phyloP scores from a whole-genome alignment of 345 rosid species.

The Hibiscus mutabilis region DNA sequence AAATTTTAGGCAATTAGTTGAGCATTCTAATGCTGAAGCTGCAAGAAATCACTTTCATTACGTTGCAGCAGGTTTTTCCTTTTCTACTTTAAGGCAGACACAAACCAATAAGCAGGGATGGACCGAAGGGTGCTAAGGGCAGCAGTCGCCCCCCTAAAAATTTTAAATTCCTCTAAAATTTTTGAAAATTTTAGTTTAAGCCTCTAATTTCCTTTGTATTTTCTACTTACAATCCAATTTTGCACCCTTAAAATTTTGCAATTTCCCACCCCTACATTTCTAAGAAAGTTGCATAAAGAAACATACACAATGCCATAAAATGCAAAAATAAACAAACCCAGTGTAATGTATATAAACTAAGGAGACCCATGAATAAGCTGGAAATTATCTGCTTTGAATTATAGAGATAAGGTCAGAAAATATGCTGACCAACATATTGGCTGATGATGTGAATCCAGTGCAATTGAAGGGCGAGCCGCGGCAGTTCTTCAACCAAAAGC shows the following conservation, averaged over 20 bases:
- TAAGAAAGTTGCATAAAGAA: neutral
- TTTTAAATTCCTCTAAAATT: no score
- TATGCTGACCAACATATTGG: constrained; percentile 43
- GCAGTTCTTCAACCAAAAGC: constrained; percentile 34
- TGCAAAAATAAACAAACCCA: neutral
- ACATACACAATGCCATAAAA: neutral
- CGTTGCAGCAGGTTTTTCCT: neutral
- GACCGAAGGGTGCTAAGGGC: no score
- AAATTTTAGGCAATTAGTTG: neutral
- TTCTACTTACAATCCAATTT: no score
- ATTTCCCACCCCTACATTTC: no score
- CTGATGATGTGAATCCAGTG: constrained; percentile 34
- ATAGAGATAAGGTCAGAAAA: neutral
- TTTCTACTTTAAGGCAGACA: neutral
- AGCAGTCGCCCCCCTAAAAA: no score
- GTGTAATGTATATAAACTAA: neutral
- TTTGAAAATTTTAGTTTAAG: no score
- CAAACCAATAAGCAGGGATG: no score
- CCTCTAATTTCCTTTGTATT: no score
- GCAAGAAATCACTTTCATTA: neutral
- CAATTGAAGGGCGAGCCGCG: constrained; percentile 38
- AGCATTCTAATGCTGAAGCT: neutral
- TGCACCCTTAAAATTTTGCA: no score
- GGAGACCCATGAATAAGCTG: neutral
- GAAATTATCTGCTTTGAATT: neutral